A percentile compares a stretch with the other conserved stretches of the same genome.
phyloP scores from a whole-genome alignment of 2,329 filamentous ascomycete species.

The Ophiosphaerella narmari region DNA sequence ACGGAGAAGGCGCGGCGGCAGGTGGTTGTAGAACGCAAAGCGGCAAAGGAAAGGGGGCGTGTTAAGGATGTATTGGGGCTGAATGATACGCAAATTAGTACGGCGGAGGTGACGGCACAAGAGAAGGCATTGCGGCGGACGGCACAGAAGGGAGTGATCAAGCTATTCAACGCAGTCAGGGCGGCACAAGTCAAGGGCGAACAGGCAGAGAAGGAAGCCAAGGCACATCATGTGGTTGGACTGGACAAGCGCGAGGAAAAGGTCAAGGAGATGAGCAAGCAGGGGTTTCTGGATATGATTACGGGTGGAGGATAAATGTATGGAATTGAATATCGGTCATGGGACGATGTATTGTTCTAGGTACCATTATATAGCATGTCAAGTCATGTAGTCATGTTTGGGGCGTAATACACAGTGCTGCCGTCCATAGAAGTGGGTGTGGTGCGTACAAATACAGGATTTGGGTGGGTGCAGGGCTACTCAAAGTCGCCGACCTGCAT shows the following conservation, averaged over 20 bases:
- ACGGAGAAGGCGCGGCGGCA: conserved; percentile 81
- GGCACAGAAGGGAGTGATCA: conserved; percentile 90
- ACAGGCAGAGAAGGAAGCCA: conserved; percentile 72
- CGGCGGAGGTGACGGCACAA: conserved; percentile 64
- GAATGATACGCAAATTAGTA: conserved; percentile 54
- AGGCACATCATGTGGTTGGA: conserved; percentile 76
- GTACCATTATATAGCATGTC: neutral
- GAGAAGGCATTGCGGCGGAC: conserved; percentile 85
- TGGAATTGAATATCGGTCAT: too few species aligned
- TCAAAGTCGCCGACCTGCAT: conserved; percentile 91
- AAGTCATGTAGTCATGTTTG: too few species aligned
- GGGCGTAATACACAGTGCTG: too few species aligned
- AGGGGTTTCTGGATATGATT: conserved; percentile 94
- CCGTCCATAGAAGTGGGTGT: too few species aligned
- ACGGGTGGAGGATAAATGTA: conserved; percentile 50
- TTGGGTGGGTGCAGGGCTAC: conserved; percentile 1
- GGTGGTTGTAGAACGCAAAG: conserved; percentile 77
- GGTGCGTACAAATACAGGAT: too few species aligned
- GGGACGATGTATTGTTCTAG: neutral
- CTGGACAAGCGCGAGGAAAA: conserved; percentile 81
- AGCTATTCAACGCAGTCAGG: conserved; percentile 93
- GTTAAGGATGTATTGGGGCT: conserved; percentile 82
- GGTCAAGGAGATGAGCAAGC: conserved; percentile 94
- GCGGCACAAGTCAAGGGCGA: conserved; percentile 88
- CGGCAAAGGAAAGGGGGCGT: conserved; percentile 81